Evolutionary conservation across 2,329 filamentous ascomycete genomes (phyloP).

Genomic region (Claviceps sp.): DNA sequence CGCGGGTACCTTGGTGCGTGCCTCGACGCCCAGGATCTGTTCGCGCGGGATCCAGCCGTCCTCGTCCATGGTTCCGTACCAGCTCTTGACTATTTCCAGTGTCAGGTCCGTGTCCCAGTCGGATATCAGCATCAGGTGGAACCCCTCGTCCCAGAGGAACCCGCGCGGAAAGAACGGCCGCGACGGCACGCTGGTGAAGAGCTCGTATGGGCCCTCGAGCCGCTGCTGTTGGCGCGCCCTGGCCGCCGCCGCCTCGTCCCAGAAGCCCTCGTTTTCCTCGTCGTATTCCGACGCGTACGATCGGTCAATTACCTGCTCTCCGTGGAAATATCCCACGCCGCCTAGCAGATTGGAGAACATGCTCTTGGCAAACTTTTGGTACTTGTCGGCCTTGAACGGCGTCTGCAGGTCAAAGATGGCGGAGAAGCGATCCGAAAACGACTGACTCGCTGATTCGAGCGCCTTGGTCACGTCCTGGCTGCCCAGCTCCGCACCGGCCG

Average conservation of each 20-base stretch:
- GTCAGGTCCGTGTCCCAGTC: constrained; percentile 91
- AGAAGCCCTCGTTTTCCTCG: constrained; percentile 90
- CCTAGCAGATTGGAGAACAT: constrained; percentile 92
- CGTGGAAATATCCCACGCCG: constrained; percentile 91
- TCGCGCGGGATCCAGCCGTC: constrained; percentile 97
- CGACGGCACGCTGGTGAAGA: constrained; percentile 86
- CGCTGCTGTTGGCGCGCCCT: constrained; percentile 53
- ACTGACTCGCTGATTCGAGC: constrained; percentile 50
- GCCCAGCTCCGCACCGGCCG: constrained; percentile 41
- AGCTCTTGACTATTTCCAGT: constrained; percentile 79
- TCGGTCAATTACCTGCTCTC: constrained; percentile 75
- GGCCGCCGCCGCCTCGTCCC: constrained; percentile 79
- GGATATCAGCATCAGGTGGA: constrained; percentile 79
- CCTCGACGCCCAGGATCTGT: constrained; percentile 85
- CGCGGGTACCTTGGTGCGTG: constrained; percentile 80
- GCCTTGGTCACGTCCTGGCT: constrained; percentile 55
- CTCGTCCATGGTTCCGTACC: constrained; percentile 92
- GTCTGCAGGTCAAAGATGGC: constrained; percentile 52
- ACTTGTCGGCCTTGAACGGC: constrained; percentile 63
- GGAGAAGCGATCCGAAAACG: constrained; percentile 64
- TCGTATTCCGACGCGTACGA: constrained; percentile 89
- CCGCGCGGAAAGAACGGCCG: constrained; percentile 92
- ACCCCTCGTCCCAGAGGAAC: constrained; percentile 97
- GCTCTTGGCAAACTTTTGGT: constrained; percentile 68
- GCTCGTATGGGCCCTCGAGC: constrained; percentile 69